Evolutionary conservation across 1,284 basidiomycete species (phyloP).

Genomic region (Kwoniella shivajii): DNA sequence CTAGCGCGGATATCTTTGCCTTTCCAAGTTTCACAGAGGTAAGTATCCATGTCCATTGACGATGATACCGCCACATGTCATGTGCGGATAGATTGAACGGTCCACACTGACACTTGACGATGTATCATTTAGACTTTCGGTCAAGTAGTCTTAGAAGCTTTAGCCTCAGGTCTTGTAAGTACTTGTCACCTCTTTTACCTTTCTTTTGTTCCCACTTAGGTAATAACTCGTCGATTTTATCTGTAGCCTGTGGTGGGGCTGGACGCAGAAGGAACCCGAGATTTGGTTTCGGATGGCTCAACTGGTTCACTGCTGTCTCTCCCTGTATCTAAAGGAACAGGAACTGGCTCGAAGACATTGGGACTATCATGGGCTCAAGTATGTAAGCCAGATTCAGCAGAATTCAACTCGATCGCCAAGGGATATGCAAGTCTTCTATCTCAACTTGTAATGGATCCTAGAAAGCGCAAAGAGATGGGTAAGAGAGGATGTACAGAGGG

Average conservation of each 20-base stretch:
- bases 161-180: conserved; percentile 58
- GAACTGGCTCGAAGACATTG: neutral
- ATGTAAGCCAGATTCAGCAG: conserved; percentile 44
- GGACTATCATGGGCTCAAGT: conserved; percentile 41
- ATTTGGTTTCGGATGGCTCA: conserved; percentile 57
- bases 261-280: conserved; percentile 62
- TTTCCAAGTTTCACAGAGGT: conserved; percentile 61
- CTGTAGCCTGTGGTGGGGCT: conserved; percentile 59
- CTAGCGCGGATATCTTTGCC: conserved; percentile 61
- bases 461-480: conserved; percentile 55
- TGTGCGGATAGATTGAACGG: no score
- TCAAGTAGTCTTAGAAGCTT: conserved; percentile 62
- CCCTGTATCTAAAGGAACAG: conserved; percentile 30
- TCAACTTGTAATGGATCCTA: conserved; percentile 47
- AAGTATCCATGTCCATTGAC: conserved; percentile 12
- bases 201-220: neutral
- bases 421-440: conserved; percentile 57
- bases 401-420: conserved; percentile 51
- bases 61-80: no score
- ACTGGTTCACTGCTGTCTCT: conserved; percentile 57
- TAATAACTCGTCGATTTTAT: neutral
- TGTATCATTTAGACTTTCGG: conserved; percentile 58
- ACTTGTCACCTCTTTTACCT: no score
- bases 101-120: conserved; percentile 5
- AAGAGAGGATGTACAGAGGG: conserved; percentile 51